Evolutionary conservation across 345 rosid species (phyloP).

Genomic region (Gossypium sturtianum): DNA sequence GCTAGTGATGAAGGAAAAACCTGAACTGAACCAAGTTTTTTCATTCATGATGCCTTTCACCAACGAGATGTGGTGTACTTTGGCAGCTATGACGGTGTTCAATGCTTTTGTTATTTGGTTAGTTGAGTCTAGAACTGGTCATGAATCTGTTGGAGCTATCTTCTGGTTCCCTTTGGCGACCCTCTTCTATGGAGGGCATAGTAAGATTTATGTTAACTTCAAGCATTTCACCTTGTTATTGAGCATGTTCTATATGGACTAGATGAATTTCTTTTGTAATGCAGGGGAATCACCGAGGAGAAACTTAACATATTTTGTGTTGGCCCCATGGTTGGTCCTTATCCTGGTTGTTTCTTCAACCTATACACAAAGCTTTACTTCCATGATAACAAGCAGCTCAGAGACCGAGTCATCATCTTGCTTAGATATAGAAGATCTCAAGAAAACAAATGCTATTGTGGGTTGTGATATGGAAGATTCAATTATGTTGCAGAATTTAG

Average conservation of each 20-base stretch:
- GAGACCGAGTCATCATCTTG: conserved; percentile 2
- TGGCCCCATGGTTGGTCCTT: conserved; percentile 20
- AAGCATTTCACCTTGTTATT: not conserved
- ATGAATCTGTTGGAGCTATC: not conserved
- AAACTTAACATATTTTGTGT: conserved; percentile 10
- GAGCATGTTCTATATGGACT: not conserved
- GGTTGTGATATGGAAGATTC: conserved; percentile 20
- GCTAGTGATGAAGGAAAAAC: conserved; percentile 4
- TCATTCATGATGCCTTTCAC: conserved; percentile 15
- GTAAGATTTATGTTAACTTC: conserved; percentile 1
- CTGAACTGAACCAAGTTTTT: conserved; percentile 6
- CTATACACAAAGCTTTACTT: conserved; percentile 15
- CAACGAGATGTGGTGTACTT: conserved; percentile 4
- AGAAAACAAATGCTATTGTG: conserved; percentile 12
- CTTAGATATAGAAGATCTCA: conserved; percentile 13
- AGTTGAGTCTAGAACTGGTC: not conserved
- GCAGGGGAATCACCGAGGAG: conserved; percentile 16
- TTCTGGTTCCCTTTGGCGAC: conserved; percentile 13
- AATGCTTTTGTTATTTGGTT: conserved; percentile 22
- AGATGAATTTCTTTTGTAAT: not conserved
- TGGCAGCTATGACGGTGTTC: conserved; percentile 5
- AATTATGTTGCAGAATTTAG: not conserved
- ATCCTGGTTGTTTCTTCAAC: conserved; percentile 12
- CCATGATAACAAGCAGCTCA: conserved; percentile 17
- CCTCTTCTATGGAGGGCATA: conserved; percentile 9